Evolutionary conservation across 108 stramenopile genomes (phyloP).

Genomic region (Bacterosira constricta): DNA sequence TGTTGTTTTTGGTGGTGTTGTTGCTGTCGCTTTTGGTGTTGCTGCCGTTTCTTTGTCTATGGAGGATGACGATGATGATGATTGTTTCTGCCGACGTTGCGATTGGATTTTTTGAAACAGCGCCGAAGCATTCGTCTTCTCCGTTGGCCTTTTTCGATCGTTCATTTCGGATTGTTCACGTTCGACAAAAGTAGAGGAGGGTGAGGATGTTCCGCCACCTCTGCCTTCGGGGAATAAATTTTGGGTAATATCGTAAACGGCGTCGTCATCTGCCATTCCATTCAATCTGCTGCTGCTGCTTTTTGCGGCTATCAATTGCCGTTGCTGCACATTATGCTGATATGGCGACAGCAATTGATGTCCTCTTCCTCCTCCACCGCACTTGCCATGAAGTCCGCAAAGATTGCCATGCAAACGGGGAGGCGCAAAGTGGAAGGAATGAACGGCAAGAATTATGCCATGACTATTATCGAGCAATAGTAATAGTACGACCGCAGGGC

Average conservation of each 20-base stretch:
- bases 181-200: conserved; percentile 7
- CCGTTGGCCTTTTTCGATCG: not conserved
- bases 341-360: not conserved
- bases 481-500: no score
- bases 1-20: not conserved
- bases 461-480: no score
- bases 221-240: conserved; percentile 16
- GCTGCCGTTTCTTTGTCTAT: no score
- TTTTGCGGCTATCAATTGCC: no score
- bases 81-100: not conserved
- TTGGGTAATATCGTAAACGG: conserved; percentile 11
- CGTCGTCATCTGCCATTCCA: not conserved
- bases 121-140: not conserved
- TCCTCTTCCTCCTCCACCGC: not conserved
- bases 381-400: no score
- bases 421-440: no score
- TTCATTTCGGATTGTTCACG: conserved; percentile 32
- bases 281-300: not conserved
- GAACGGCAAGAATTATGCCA: no score
- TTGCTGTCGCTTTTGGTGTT: no score
- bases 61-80: no score
- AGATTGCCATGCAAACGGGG: no score
- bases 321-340: not conserved
- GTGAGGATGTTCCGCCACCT: not conserved
- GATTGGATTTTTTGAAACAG: not conserved